Conservation (phyloP, 83 land plant genomes). For the Diphasiastrum complanatum region DNA sequence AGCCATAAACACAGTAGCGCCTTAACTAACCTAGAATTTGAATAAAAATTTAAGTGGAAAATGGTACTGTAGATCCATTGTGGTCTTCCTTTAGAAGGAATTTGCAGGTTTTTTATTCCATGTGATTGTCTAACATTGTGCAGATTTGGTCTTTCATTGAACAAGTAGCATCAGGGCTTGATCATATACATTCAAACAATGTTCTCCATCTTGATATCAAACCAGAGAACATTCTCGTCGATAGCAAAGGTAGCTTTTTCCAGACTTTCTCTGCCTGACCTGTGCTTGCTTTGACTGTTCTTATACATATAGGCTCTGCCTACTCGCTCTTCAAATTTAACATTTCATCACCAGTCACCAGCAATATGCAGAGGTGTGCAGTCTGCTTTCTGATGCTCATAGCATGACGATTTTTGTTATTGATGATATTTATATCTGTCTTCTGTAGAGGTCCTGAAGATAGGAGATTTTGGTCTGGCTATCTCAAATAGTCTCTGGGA, state of each 20-base stretch:
- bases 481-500: constrained; percentile 27
- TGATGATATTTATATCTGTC: too few relatives aligned
- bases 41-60: not conserved
- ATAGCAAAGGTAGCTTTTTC: constrained; percentile 26
- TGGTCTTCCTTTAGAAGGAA: too few relatives aligned
- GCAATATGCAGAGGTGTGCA: too few relatives aligned
- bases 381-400: too few relatives aligned
- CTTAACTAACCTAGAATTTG: not conserved
- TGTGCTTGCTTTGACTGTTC: not conserved
- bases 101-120: too few relatives aligned
- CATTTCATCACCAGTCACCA: too few relatives aligned
- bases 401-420: not conserved
- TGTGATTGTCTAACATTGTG: too few relatives aligned
- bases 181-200: constrained; percentile 26
- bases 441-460: constrained; percentile 16
- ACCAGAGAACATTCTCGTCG: constrained; percentile 30
- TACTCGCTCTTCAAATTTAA: too few relatives aligned
- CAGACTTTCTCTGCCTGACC: not conserved
- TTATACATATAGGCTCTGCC: not conserved
- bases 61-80: not conserved
- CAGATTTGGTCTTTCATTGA: constrained; percentile 29
- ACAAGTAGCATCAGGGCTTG: constrained; percentile 29
- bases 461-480: constrained; percentile 36
- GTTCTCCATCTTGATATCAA: constrained; percentile 36
- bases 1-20: not conserved